phyloP scores from a whole-genome alignment of 768 basidiomycete genomes.

The Boletus rufocinnamomeus region DNA sequence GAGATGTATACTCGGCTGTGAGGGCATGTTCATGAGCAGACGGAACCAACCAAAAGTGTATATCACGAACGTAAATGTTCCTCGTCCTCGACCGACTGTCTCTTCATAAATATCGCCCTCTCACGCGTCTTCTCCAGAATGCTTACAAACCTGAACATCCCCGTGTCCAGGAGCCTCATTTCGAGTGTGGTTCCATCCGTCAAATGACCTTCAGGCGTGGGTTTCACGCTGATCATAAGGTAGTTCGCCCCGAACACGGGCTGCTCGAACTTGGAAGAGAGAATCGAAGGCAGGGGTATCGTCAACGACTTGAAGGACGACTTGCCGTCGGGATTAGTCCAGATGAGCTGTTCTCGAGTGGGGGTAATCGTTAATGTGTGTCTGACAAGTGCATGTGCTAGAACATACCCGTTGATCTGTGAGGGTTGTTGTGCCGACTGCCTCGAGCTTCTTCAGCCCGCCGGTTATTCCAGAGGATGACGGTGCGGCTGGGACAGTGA shows the following conservation, averaged over 20 bases:
- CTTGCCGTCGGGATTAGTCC: slow-evolving; percentile 42
- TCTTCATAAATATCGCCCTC: slow-evolving; percentile 71
- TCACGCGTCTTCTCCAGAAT: slow-evolving; percentile 78
- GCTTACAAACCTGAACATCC: slow-evolving; percentile 74
- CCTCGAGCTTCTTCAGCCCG: slow-evolving; percentile 58
- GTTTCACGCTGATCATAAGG: slow-evolving; percentile 64
- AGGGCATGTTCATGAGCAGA: slow-evolving; percentile 1
- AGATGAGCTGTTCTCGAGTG: slow-evolving; percentile 56
- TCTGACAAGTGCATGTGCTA: not conserved
- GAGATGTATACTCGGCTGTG: slow-evolving; percentile 33
- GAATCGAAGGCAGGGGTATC: slow-evolving; percentile 62
- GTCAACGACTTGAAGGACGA: slow-evolving; percentile 45
- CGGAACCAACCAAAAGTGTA: not conserved
- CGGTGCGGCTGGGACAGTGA: slow-evolving; percentile 59
- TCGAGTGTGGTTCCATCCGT: slow-evolving; percentile 64
- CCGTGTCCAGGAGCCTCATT: slow-evolving; percentile 64
- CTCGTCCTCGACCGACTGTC: slow-evolving; percentile 45
- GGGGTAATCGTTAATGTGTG: slow-evolving; percentile 7
- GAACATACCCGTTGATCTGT: slow-evolving; percentile 71
- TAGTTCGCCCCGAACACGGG: slow-evolving; percentile 73
- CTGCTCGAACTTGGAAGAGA: slow-evolving; percentile 74
- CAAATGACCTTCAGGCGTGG: slow-evolving; percentile 67
- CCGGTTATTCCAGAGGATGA: slow-evolving; percentile 53
- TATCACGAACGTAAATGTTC: slow-evolving; percentile 33
- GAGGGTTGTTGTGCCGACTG: slow-evolving; percentile 57